Evolutionary conservation across 2,329 filamentous ascomycete species (phyloP).

Genomic region (Pseudopyrenochaeta lycopersici): DNA sequence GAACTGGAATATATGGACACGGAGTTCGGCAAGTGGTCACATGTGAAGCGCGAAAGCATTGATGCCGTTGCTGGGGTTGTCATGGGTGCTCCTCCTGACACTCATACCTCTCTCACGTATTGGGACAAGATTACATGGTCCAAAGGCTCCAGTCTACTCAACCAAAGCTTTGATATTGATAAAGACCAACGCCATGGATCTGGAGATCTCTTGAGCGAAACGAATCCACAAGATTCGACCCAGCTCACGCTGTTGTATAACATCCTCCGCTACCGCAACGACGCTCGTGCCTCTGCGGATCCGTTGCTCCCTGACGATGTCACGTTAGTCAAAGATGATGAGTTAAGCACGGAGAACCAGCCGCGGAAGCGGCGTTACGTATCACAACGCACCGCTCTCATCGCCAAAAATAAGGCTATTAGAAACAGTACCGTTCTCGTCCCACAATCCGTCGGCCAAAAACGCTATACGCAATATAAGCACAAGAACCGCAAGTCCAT

Average conservation of each 20-base stretch:
- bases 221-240: not conserved
- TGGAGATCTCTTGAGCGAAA: not conserved
- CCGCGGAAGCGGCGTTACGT: not conserved
- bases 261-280: not conserved
- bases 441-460: constrained; percentile 3
- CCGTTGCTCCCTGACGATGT: not conserved
- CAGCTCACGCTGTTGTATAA: not conserved
- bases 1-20: constrained; percentile 10
- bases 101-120: constrained; percentile 4
- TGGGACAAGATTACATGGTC: constrained; percentile 2
- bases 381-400: not conserved
- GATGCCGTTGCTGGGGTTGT: constrained; percentile 8
- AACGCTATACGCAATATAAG: constrained; percentile 7
- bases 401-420: not conserved
- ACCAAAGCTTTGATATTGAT: not conserved
- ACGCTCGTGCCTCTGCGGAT: not conserved
- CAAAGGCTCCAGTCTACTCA: not conserved
- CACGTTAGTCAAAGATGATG: not conserved
- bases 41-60: constrained; percentile 5
- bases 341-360: too few species aligned
- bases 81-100: constrained; percentile 4
- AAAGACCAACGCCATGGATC: not conserved
- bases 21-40: constrained; percentile 12
- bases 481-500: constrained; percentile 12
- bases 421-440: not conserved